phyloP scores from a whole-genome alignment of 2,329 filamentous ascomycete genomes.

The Epichloe elymi region DNA sequence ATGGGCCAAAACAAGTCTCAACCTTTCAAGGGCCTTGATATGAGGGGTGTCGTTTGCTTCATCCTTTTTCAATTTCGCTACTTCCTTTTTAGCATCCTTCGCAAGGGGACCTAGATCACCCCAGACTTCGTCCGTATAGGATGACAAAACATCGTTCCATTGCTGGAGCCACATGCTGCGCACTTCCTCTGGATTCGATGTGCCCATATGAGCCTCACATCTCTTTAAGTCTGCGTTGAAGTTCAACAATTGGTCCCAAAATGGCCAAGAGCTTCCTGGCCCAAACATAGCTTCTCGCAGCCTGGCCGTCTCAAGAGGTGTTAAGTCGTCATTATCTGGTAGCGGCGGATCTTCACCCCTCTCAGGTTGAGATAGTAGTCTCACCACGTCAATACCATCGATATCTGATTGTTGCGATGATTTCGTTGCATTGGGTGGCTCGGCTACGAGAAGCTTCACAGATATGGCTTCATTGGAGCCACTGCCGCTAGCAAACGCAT shows the following conservation, averaged over 20 bases:
- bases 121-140: constrained; percentile 56
- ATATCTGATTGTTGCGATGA: neutral
- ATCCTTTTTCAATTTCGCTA: constrained; percentile 25
- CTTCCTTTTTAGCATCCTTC: constrained; percentile 41
- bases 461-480: neutral
- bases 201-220: constrained; percentile 23
- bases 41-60: constrained; percentile 11
- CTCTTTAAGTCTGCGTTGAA: constrained; percentile 32
- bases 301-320: constrained; percentile 16
- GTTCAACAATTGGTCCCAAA: constrained; percentile 35
- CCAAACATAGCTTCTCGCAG: constrained; percentile 27
- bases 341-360: constrained; percentile 10
- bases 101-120: constrained; percentile 46
- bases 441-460: neutral
- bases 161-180: constrained; percentile 36
- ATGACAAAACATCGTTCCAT: constrained; percentile 42
- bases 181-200: constrained; percentile 23
- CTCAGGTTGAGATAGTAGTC: constrained; percentile 20
- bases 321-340: constrained; percentile 13
- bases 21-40: constrained; percentile 20
- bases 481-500: neutral
- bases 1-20: constrained; percentile 25
- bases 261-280: neutral
- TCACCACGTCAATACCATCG: constrained; percentile 20
- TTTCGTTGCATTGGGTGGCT: constrained; percentile 9